Conservation (phyloP, 179 eudicot species). For the Carnegiea gigantea region DNA sequence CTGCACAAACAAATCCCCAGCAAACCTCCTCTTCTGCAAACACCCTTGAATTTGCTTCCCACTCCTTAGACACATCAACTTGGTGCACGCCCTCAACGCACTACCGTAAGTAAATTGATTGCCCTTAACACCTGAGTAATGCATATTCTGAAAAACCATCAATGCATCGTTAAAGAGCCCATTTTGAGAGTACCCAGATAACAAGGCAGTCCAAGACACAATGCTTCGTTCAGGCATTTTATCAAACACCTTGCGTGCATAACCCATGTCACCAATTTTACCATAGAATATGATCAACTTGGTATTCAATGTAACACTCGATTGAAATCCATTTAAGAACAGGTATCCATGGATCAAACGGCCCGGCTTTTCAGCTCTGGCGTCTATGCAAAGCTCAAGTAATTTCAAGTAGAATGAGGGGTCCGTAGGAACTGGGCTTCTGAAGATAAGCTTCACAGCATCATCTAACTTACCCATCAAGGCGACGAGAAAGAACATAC, state of each 20-base stretch:
- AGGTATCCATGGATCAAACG: slow-evolving; percentile 44
- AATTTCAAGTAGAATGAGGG: slow-evolving; percentile 37
- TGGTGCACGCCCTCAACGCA: slow-evolving; percentile 52
- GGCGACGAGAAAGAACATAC: neutral
- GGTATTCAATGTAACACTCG: slow-evolving; percentile 34
- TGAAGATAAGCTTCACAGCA: slow-evolving; percentile 20
- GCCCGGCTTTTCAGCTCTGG: slow-evolving; percentile 34
- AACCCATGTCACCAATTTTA: slow-evolving; percentile 41
- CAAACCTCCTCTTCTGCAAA: slow-evolving; percentile 55
- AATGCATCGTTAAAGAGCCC: slow-evolving; percentile 46
- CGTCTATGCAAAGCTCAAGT: slow-evolving; percentile 41
- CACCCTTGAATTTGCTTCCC: slow-evolving; percentile 67
- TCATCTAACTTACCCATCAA: slow-evolving; percentile 24
- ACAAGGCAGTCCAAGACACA: slow-evolving; percentile 65
- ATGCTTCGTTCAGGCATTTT: slow-evolving; percentile 54
- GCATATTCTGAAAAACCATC: slow-evolving; percentile 54
- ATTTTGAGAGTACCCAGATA: slow-evolving; percentile 63
- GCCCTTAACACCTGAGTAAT: neutral
- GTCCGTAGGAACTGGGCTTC: slow-evolving; percentile 25
- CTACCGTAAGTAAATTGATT: slow-evolving; percentile 30
- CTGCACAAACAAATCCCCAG: slow-evolving; percentile 51
- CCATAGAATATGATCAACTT: slow-evolving; percentile 52
- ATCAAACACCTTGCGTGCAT: slow-evolving; percentile 58
- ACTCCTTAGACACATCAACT: slow-evolving; percentile 38
- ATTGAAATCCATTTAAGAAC: slow-evolving; percentile 35